Conservation (phyloP, 169 alveolate genomes). For the Cryptosporidium felis region DNA sequence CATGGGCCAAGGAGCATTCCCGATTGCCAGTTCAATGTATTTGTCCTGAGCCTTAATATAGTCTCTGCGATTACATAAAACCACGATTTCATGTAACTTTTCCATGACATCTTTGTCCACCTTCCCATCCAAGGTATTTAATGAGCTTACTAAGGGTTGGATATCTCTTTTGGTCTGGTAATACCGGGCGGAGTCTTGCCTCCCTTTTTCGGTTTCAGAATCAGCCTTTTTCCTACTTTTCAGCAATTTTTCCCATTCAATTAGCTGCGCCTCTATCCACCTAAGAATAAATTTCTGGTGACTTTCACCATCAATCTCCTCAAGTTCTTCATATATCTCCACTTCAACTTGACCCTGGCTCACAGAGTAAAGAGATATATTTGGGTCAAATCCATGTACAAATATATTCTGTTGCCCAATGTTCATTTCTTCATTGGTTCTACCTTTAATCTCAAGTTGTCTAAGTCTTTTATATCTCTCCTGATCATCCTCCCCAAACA, state of each 20-base stretch:
- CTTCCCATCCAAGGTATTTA: constrained; percentile 71
- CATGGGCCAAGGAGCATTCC: constrained; percentile 95
- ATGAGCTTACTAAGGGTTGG: constrained; percentile 80
- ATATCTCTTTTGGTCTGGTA: constrained; percentile 81
- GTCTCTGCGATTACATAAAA: constrained; percentile 83
- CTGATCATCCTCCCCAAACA: constrained; percentile 80
- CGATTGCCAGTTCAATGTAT: constrained; percentile 89
- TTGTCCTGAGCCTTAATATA: constrained; percentile 90
- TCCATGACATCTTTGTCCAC: constrained; percentile 73
- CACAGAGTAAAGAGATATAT: constrained; percentile 74
- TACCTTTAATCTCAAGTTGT: constrained; percentile 52
- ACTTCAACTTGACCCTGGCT: constrained; percentile 71
- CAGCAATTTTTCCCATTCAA: constrained; percentile 81
- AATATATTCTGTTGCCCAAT: constrained; percentile 63
- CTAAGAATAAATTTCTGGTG: constrained; percentile 79
- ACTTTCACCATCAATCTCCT: constrained; percentile 71
- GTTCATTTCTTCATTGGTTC: constrained; percentile 63
- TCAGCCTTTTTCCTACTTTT: constrained; percentile 72
- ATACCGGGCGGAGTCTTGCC: constrained; percentile 76
- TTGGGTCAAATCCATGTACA: constrained; percentile 41
- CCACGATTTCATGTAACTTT: constrained; percentile 79
- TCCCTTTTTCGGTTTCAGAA: constrained; percentile 77
- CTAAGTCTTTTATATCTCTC: constrained; percentile 76
- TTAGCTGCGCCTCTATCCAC: constrained; percentile 83
- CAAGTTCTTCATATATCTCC: constrained; percentile 72